Conservation (phyloP, 495 filamentous ascomycete genomes). For the Thozetella sp. region DNA sequence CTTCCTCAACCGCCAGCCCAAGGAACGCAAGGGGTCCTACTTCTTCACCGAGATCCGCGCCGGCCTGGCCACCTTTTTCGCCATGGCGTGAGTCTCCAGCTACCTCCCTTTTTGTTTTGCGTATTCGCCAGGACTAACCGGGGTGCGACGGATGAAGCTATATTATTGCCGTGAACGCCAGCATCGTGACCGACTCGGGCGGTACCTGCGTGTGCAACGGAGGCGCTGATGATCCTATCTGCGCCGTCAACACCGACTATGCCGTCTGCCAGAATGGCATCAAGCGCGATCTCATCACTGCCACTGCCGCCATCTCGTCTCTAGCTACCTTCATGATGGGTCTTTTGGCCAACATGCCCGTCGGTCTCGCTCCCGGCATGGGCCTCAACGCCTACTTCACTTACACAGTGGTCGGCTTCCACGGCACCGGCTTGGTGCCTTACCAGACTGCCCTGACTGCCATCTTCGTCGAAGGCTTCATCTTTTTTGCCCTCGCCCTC, state of each 20-base stretch:
- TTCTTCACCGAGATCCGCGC: conserved; percentile 82
- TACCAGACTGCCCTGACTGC: conserved; percentile 75
- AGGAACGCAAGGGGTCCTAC: conserved; percentile 70
- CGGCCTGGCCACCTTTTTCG: conserved; percentile 81
- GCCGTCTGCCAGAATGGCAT: conserved; percentile 64
- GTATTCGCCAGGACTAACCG: no score
- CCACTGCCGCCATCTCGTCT: conserved; percentile 76
- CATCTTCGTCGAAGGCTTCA: conserved; percentile 80
- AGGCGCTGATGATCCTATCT: conserved; percentile 47
- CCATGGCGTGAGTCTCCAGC: conserved; percentile 71
- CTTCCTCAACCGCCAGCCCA: conserved; percentile 49
- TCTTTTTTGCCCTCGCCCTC: conserved; percentile 69
- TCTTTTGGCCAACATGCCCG: conserved; percentile 70
- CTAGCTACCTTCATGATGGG: conserved; percentile 75
- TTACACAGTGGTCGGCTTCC: conserved; percentile 76
- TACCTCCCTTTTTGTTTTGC: no score
- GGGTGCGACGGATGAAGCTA: no score
- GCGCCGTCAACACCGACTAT: conserved; percentile 59
- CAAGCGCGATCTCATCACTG: conserved; percentile 76
- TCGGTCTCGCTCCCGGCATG: conserved; percentile 81
- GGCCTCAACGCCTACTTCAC: conserved; percentile 85
- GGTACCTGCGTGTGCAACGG: conserved; percentile 73
- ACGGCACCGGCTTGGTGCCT: conserved; percentile 67
- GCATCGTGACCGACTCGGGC: conserved; percentile 59
- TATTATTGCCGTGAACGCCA: conserved; percentile 72